Evolutionary conservation across 83 land plant species (phyloP), one percentile per base, ranked within the genome.

Genomic region (Isoetes engelmannii): DNA sequence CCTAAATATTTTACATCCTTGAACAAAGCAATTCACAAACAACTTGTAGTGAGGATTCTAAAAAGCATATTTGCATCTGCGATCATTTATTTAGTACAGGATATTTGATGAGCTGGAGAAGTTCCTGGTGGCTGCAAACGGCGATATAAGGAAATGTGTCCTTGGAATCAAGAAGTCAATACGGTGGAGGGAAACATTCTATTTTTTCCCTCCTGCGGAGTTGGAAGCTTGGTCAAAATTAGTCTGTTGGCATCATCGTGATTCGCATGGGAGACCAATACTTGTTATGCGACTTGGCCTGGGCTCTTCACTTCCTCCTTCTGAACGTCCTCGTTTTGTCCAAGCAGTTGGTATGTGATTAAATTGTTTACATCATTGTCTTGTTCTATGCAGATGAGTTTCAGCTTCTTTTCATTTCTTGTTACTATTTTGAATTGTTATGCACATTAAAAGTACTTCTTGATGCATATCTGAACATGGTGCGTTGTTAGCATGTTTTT

Each of bases 171-270:
- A 87, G 78, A 90, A 83, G 62, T 87, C 87, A 21, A 83, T 93
- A 4, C 77, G 74, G 4, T 93, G 98, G 98, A 82, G 98, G 69
- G 84, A 85, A 77, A 83, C 81, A 6, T 89, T 82, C 57, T 45
- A 69, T 15, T 75, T 93, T 51, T 84, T 93, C 69, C 73, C 92
- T 8, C 58, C 13, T 15, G 53, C 76, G 49, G 98, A 93, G 69
- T 84, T 93, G 47, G 82, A 80, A 45, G 61, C 51, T 47, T 90
- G 92, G 96, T 84, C 87, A 54, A 60, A 85, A 58, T 67, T 89
- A 72, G 89, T 87, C 7, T 89, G 85, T 68, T 92, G 98, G 98
- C 98, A 92, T 80, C 84, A 85, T 59, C 72, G 21, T 72, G 98
- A 92, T 77, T 58, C 76, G n/a, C 62, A 77, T 58, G 72, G 64